Conservation (phyloP, 106 monocot species). For the Triglochin maritima region DNA sequence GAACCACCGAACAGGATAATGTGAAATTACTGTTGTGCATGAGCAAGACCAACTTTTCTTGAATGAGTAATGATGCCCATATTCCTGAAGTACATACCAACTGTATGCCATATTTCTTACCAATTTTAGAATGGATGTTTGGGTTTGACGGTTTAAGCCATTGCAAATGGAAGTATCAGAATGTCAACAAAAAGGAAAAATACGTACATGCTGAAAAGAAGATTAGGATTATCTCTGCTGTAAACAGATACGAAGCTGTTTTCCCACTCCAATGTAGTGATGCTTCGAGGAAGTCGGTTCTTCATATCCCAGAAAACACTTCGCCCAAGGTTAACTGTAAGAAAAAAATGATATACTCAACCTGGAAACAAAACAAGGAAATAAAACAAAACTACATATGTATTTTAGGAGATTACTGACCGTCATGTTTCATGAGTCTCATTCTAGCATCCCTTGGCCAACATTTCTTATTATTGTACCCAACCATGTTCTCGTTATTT, state of each 20-base stretch:
- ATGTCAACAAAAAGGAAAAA: not conserved
- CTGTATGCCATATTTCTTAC: no score
- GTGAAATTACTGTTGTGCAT: no score
- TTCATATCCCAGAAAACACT: conserved; percentile 99
- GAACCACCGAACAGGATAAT: no score
- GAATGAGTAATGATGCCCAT: no score
- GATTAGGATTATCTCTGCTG: conserved; percentile 98
- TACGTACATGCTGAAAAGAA: conserved; percentile 97
- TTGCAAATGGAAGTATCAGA: not conserved
- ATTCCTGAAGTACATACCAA: no score
- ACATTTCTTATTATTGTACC: conserved; percentile 99
- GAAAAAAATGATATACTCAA: not conserved
- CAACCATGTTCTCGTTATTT: conserved; percentile 99
- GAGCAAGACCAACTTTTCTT: no score
- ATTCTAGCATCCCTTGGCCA: conserved; percentile 99
- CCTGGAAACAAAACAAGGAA: not conserved
- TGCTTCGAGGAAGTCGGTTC: conserved; percentile 93
- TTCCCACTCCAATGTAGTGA: conserved; percentile 99
- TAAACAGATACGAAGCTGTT: conserved; percentile 98
- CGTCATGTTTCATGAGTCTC: conserved; percentile 99
- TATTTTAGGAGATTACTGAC: conserved; percentile 21
- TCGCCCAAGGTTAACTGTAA: conserved; percentile 91
- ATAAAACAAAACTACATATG: not conserved
- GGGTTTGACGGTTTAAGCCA: no score
- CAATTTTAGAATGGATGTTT: no score